Evolutionary conservation across 202 grass and related monocot species (phyloP).

Genomic region (Schoenoplectus triqueter): DNA sequence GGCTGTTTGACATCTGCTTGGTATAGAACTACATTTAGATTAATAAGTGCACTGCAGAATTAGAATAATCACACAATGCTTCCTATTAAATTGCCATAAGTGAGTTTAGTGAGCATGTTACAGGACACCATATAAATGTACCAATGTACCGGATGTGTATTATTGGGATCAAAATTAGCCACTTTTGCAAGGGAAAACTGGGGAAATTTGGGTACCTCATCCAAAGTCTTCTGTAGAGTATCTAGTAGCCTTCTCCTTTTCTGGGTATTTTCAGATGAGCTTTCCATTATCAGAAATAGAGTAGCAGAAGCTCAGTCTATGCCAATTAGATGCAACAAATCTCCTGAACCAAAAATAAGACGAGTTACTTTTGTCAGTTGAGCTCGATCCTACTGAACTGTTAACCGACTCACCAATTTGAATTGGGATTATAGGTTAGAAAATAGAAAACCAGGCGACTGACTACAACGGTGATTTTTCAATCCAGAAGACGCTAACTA

Average conservation of each 20-base stretch:
- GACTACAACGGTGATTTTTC: neutral
- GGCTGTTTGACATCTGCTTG: neutral
- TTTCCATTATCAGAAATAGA: neutral
- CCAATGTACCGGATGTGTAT: neutral
- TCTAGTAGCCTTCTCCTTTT: neutral
- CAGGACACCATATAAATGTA: neutral
- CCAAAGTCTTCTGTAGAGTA: neutral
- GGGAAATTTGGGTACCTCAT: slow-evolving; percentile 10
- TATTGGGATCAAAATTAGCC: slow-evolving; percentile 22
- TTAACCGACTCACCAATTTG: neutral
- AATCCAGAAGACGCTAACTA: neutral
- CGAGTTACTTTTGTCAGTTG: neutral
- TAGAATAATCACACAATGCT: slow-evolving; percentile 25
- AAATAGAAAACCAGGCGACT: neutral
- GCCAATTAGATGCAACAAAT: neutral
- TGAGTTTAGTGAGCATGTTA: slow-evolving; percentile 12
- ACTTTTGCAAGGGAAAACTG: slow-evolving; percentile 17
- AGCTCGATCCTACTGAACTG: neutral
- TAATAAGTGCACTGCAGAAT: slow-evolving; percentile 18
- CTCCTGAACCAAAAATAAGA: neutral
- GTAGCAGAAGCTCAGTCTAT: neutral
- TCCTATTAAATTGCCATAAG: neutral
- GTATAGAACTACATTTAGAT: neutral
- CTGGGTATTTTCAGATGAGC: neutral
- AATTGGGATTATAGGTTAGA: neutral